Evolutionary conservation across 2,329 filamentous ascomycete genomes (phyloP), one percentile per base, ranked within the genome.

Genomic region (Ophiocordyceps camponoti-floridani): DNA sequence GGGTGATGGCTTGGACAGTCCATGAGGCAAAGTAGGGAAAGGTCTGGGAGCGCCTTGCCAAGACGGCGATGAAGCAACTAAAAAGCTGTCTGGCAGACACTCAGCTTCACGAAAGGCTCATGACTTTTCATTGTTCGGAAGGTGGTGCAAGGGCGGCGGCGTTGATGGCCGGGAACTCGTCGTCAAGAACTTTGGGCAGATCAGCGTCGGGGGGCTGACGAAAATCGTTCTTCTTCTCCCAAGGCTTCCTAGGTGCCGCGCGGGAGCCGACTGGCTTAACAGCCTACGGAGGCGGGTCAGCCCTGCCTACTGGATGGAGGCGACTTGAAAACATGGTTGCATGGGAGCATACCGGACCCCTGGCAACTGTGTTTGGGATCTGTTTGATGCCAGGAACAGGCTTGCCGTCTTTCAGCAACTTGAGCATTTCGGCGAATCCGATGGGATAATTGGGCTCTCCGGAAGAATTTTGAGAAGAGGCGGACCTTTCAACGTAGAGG

Each of bases 321-420:
- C 8, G 31, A 37, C 28, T 16, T 2, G 19, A 3, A 37, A n/a
- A 13, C 9, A 14, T 2, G 37, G 10, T 13, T 11, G 9, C 13
- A 1, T 10, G 14, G 7, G 8, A 14, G 55, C 69, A 73, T 48
- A 82, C 80, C 48, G 84, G 74, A 4, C 82, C 81, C 45, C 77
- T 70, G 18, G 88, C 68, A 5, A 94, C 68, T 0, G 81, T 91
- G 51, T 85, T 75, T 4, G 88, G 86, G 44, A 95, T 89, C 50
- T 94, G 77, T 52, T 79, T 79, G 55, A 95, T 93, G 1, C 88
- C 88, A 1, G 87, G 86, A 40, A 95, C 82, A 0, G 84, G 80
- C 53, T 85, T 78, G 44, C 86, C 86, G 27, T 77, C 79, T 23
- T 84, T 84, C 45, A 95, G 84, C 45, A 94, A 73, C 54, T 85